phyloP scores from a whole-genome alignment of 2,329 filamentous ascomycete species.

The Penicillium sp. region DNA sequence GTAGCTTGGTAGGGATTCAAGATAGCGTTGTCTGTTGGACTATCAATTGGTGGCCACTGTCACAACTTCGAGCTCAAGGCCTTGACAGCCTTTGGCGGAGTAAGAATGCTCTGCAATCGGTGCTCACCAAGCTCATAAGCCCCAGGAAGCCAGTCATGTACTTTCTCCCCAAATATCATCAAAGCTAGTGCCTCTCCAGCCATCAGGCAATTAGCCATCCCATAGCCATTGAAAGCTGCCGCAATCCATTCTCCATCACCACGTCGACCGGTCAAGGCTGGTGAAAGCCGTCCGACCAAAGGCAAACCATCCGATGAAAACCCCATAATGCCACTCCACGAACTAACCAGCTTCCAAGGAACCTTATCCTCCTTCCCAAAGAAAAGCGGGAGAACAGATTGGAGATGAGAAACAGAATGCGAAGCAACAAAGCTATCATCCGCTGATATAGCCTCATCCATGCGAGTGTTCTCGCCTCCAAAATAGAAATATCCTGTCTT shows the following conservation, averaged over 20 bases:
- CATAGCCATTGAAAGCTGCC: slow-evolving; percentile 70
- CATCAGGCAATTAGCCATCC: slow-evolving; percentile 64
- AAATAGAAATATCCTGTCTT: slow-evolving; percentile 38
- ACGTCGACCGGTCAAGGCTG: slow-evolving; percentile 42
- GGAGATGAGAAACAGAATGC: slow-evolving; percentile 29
- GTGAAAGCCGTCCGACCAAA: slow-evolving; percentile 58
- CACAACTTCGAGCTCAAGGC: slow-evolving; percentile 26
- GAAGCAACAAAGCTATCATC: slow-evolving; percentile 32
- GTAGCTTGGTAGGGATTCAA: slow-evolving; percentile 37
- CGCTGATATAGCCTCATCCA: slow-evolving; percentile 29
- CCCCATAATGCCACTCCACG: slow-evolving; percentile 56
- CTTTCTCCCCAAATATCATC: slow-evolving; percentile 38
- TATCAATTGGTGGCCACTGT: neutral
- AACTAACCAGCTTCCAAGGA: slow-evolving; percentile 32
- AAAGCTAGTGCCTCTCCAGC: slow-evolving; percentile 37
- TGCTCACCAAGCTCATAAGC: slow-evolving; percentile 33
- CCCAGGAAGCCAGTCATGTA: slow-evolving; percentile 36
- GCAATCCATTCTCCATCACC: slow-evolving; percentile 56
- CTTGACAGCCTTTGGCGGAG: slow-evolving; percentile 20
- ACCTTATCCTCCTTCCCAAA: slow-evolving; percentile 22
- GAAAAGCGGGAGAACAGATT: slow-evolving; percentile 28
- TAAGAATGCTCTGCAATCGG: slow-evolving; percentile 26
- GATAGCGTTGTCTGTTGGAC: neutral
- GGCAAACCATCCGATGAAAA: slow-evolving; percentile 58
- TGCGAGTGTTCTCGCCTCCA: slow-evolving; percentile 34